These are phyloP conservation scores for Aspergillus coremiiformis DNA, from an alignment of 495 filamentous ascomycete genomes.

Conservation along the genomic window DNA sequence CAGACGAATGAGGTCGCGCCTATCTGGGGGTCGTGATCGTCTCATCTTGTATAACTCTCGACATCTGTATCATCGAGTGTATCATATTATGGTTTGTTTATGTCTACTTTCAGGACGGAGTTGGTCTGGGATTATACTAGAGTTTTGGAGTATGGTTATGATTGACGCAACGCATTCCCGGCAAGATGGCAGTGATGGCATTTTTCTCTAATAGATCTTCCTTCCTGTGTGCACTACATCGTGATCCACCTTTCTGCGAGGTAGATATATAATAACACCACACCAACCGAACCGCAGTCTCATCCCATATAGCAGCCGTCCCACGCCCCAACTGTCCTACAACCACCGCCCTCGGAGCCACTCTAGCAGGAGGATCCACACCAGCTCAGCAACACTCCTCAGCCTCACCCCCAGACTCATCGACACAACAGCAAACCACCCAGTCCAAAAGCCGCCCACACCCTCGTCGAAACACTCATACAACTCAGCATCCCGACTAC, in stretches of 20 bases:
- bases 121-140: neutral
- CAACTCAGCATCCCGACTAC: slow-evolving; percentile 53
- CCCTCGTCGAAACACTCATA: slow-evolving; percentile 57
- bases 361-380: slow-evolving; percentile 30
- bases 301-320: neutral
- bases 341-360: slow-evolving; percentile 23
- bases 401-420: slow-evolving; percentile 27
- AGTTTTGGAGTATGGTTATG: neutral
- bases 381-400: slow-evolving; percentile 28
- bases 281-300: slow-evolving; percentile 1
- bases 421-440: slow-evolving; percentile 22
- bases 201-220: too few species aligned
- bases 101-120: neutral
- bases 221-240: too few species aligned
- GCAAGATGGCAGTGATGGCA: too few species aligned
- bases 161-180: neutral
- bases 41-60: too few species aligned
- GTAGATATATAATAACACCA: too few species aligned
- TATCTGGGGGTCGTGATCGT: slow-evolving; percentile 1
- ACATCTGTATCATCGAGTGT: neutral
- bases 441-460: slow-evolving; percentile 37
- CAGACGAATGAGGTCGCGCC: slow-evolving; percentile 4
- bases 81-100: neutral
- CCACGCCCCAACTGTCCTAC: slow-evolving; percentile 12
- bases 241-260: too few species aligned